Percentiles rank a stretch among this genome's conserved stretches.
Conservation (phyloP, 1,139 yeast species). For the Williopsis jadinii region DNA sequence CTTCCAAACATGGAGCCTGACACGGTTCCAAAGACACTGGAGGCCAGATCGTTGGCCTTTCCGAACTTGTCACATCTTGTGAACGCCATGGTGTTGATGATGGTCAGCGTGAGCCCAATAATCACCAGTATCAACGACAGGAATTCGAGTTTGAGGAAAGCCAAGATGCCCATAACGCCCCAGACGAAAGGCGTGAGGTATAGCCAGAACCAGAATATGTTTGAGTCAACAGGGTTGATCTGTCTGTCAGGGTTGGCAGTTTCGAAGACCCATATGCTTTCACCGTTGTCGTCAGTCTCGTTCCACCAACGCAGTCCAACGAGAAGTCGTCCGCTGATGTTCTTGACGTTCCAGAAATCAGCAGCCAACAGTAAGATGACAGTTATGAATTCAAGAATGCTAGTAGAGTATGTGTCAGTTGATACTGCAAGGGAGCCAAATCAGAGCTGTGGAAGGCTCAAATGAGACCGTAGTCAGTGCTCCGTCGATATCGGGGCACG, state of each 20-base stretch:
- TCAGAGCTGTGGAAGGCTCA: too few species aligned
- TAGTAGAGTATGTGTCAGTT: slow-evolving; percentile 6
- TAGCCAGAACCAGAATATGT: slow-evolving; percentile 75
- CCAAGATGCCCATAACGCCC: slow-evolving; percentile 66
- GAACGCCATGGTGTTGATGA: slow-evolving; percentile 83
- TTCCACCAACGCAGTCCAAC: slow-evolving; percentile 98
- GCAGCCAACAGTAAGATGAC: slow-evolving; percentile 72
- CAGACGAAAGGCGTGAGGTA: slow-evolving; percentile 74
- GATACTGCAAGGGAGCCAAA: neutral
- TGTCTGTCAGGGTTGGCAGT: slow-evolving; percentile 76
- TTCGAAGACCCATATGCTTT: slow-evolving; percentile 84
- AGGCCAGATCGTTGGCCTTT: slow-evolving; percentile 49
- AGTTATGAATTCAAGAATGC: slow-evolving; percentile 68
- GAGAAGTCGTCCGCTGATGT: slow-evolving; percentile 79
- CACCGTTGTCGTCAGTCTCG: slow-evolving; percentile 53
- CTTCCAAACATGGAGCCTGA: slow-evolving; percentile 41
- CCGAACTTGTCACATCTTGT: slow-evolving; percentile 88
- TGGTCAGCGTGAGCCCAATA: slow-evolving; percentile 63
- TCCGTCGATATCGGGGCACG: too few species aligned
- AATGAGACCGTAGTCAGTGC: too few species aligned
- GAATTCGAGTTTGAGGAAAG: slow-evolving; percentile 70
- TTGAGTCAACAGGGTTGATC: slow-evolving; percentile 88
- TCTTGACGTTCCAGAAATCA: slow-evolving; percentile 92
- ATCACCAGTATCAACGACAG: slow-evolving; percentile 60
- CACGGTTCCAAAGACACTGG: slow-evolving; percentile 38